phyloP scores from a whole-genome alignment of 2,329 filamentous ascomycete genomes.

The Dryadomyces quercivorus region DNA sequence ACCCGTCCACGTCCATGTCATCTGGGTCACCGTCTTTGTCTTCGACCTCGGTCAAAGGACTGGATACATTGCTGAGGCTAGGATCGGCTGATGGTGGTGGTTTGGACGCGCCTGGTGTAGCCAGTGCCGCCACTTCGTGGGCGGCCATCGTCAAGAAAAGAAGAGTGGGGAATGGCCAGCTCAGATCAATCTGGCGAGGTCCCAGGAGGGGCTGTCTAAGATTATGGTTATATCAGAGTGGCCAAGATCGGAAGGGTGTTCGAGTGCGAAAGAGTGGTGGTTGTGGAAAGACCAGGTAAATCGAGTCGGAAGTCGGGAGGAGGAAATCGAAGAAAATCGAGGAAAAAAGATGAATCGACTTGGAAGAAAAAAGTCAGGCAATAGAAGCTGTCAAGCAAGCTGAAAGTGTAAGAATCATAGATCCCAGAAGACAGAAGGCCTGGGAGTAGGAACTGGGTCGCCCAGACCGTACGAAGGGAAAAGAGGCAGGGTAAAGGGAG shows the following conservation, averaged over 20 bases:
- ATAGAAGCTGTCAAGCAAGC: background rate
- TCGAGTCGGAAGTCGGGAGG: background rate
- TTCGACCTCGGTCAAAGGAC: conserved; percentile 85
- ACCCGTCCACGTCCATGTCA: conserved; percentile 35
- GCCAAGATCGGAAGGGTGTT: background rate
- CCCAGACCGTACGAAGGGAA: background rate
- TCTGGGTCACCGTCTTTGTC: conserved; percentile 64
- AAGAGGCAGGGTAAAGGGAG: background rate
- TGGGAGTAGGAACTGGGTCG: background rate
- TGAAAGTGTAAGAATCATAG: background rate
- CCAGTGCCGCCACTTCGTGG: conserved; percentile 33
- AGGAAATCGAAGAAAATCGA: background rate
- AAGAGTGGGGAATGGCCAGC: background rate
- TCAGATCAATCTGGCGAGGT: background rate
- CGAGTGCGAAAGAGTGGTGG: background rate
- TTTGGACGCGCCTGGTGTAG: conserved; percentile 25
- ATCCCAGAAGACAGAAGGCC: background rate
- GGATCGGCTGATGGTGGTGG: conserved; percentile 31
- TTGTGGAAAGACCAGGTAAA: background rate
- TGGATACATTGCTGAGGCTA: conserved; percentile 65
- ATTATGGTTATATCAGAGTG: background rate
- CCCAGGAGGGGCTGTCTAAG: background rate
- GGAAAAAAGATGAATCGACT: background rate
- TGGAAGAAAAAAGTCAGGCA: background rate
- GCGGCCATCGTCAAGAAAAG: conserved; percentile 35